A percentile compares a stretch with the other conserved stretches of the same genome.
Evolutionary conservation across 176 grass and related monocot species (phyloP).

Genomic region (Neostapfia colusana): DNA sequence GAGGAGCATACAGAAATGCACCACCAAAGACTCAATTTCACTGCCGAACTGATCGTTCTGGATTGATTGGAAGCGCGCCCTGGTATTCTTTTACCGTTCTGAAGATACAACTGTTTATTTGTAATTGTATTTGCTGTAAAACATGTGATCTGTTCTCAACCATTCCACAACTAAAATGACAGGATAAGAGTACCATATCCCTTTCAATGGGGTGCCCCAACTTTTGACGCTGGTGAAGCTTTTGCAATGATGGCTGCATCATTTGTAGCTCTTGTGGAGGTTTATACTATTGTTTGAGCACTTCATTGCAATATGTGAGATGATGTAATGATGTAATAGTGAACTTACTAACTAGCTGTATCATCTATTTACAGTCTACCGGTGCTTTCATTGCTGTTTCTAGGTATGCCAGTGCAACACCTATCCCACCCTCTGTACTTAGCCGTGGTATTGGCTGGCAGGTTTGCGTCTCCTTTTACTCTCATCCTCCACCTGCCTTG

Average conservation of each 20-base stretch:
- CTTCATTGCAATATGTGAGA: conserved; percentile 4
- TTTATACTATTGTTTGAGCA: conserved; percentile 23
- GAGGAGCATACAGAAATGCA: conserved; percentile 83
- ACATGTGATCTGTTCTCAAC: background rate
- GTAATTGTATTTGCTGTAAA: background rate
- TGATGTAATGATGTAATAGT: conserved; percentile 15
- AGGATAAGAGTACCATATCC: conserved; percentile 99
- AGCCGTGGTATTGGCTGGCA: conserved; percentile 98
- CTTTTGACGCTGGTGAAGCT: conserved; percentile 95
- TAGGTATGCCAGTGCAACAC: conserved; percentile 94
- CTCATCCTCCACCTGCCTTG: background rate
- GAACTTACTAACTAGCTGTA: background rate
- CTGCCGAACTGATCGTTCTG: conserved; percentile 91
- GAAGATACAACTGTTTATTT: background rate
- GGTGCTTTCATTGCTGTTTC: conserved; percentile 90
- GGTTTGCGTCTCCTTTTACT: conserved; percentile 45
- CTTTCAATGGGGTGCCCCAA: conserved; percentile 95
- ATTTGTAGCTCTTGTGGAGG: conserved; percentile 96
- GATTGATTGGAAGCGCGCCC: conserved; percentile 78
- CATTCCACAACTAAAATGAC: conserved; percentile 38
- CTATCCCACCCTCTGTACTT: conserved; percentile 87
- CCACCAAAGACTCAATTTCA: conserved; percentile 94
- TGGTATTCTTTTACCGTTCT: conserved; percentile 50
- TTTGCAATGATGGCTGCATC: conserved; percentile 99
- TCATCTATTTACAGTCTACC: conserved; percentile 68